Conservation (phyloP, 208 protist species). For the Porcisia hertigi region DNA sequence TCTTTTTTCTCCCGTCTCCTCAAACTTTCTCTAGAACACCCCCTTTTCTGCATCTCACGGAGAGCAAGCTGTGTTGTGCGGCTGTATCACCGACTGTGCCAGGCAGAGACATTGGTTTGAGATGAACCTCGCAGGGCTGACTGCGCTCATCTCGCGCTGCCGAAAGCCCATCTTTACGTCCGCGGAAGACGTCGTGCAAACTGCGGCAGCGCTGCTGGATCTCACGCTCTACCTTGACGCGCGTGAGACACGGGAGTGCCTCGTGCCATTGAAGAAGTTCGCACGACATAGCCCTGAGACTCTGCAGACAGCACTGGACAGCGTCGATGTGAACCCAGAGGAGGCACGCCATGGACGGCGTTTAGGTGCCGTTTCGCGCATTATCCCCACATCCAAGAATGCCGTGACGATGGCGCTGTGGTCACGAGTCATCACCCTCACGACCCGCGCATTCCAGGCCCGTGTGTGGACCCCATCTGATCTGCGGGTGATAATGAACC, state of each 20-base stretch:
- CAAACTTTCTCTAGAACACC: not conserved
- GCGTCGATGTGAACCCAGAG: slow-evolving; percentile 6
- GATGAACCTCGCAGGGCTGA: not conserved
- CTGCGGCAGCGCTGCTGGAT: slow-evolving; percentile 43
- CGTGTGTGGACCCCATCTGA: slow-evolving; percentile 16
- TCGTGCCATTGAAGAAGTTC: slow-evolving; percentile 24
- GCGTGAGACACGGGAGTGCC: slow-evolving; percentile 15
- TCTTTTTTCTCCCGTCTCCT: not conserved
- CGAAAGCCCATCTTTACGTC: slow-evolving; percentile 38
- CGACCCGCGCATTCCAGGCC: slow-evolving; percentile 5
- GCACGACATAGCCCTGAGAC: slow-evolving; percentile 16
- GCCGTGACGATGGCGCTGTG: slow-evolving; percentile 12
- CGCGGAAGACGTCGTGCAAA: slow-evolving; percentile 41
- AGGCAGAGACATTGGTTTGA: not conserved
- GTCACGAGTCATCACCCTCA: slow-evolving; percentile 3
- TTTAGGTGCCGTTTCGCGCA: slow-evolving; percentile 12
- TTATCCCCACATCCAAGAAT: slow-evolving; percentile 12
- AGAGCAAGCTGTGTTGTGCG: not conserved
- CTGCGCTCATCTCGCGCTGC: slow-evolving; percentile 21
- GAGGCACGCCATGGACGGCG: slow-evolving; percentile 10
- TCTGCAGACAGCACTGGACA: slow-evolving; percentile 18
- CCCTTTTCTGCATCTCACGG: not conserved
- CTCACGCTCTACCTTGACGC: slow-evolving; percentile 39
- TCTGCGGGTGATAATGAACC: slow-evolving; percentile 21
- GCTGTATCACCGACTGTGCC: not conserved